Conservation (phyloP, 768 basidiomycete species). For the Auricularia cornea region DNA sequence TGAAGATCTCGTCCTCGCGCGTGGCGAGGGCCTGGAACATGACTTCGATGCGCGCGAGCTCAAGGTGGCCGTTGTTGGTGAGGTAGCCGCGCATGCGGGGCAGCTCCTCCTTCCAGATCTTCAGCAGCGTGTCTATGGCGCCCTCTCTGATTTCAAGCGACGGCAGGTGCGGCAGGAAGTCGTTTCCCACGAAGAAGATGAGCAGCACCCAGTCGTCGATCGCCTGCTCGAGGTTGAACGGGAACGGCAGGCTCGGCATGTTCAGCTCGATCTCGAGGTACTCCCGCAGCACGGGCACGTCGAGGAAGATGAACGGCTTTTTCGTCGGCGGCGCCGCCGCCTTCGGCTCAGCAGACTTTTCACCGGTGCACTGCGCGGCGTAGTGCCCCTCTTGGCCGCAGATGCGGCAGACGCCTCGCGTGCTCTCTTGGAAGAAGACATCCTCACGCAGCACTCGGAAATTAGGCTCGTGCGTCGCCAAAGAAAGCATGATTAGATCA, state of each 20-base stretch:
- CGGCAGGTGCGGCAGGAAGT: conserved; percentile 96
- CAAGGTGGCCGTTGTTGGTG: conserved; percentile 85
- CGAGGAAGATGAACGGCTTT: conserved; percentile 99
- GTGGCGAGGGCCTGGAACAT: conserved; percentile 93
- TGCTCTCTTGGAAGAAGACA: conserved; percentile 84
- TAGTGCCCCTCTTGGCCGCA: conserved; percentile 95
- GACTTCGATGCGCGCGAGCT: conserved; percentile 79
- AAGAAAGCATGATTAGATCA: conserved; percentile 96
- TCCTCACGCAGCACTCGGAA: conserved; percentile 97
- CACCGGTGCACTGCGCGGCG: conserved; percentile 88
- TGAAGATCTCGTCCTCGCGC: conserved; percentile 93
- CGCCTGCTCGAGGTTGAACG: conserved; percentile 90
- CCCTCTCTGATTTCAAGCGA: conserved; percentile 98
- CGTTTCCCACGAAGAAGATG: conserved; percentile 99
- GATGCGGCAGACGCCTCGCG: conserved; percentile 69
- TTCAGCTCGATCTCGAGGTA: conserved; percentile 96
- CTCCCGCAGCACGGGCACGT: conserved; percentile 90
- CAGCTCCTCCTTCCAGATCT: conserved; percentile 91
- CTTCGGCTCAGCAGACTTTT: conserved; percentile 45
- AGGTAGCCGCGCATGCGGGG: conserved; percentile 96
- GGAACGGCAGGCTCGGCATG: conserved; percentile 65
- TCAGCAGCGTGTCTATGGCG: conserved; percentile 92
- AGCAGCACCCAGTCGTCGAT: conserved; percentile 99
- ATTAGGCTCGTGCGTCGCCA: conserved; percentile 97
- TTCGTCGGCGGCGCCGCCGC: conserved; percentile 25